Conservation (phyloP, 1,284 basidiomycete genomes). For the Tetrapyrgos nigripes region DNA sequence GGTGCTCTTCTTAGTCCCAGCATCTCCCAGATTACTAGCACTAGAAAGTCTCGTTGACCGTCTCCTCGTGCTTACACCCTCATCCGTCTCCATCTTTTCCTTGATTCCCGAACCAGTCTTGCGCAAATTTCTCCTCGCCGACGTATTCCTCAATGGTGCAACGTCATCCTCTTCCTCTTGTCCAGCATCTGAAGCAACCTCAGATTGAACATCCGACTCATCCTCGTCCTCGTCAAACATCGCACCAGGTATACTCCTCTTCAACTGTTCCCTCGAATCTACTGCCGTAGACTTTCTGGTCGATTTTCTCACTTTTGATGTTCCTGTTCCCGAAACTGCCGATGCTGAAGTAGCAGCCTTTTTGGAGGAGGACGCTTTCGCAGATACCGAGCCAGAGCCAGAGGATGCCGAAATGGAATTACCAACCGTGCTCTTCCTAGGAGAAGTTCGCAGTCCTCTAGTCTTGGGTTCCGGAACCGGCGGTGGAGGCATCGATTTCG, state of each 20-base stretch:
- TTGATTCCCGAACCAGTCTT: slow-evolving; percentile 34
- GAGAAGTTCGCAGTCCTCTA: background rate
- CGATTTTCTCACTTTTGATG: background rate
- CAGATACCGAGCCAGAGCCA: background rate
- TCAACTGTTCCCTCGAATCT: slow-evolving; percentile 26
- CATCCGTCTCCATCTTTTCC: slow-evolving; percentile 37
- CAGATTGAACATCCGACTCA: slow-evolving; percentile 44
- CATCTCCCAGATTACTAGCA: background rate
- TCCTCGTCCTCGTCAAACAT: slow-evolving; percentile 44
- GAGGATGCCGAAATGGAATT: background rate
- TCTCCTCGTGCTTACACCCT: slow-evolving; percentile 42
- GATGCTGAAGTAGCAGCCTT: background rate
- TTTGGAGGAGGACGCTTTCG: background rate
- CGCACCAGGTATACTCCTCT: slow-evolving; percentile 59
- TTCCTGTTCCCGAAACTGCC: background rate
- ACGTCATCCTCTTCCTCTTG: slow-evolving; percentile 58
- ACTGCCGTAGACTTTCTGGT: slow-evolving; percentile 21
- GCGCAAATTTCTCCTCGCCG: slow-evolving; percentile 30
- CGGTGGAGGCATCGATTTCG: slow-evolving; percentile 20
- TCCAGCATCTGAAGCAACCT: slow-evolving; percentile 33
- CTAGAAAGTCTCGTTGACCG: slow-evolving; percentile 44
- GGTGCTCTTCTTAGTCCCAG: background rate
- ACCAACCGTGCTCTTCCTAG: slow-evolving; percentile 9
- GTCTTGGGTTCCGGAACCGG: slow-evolving; percentile 21
- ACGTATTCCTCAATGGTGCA: slow-evolving; percentile 47